phyloP scores from a whole-genome alignment of 1,284 basidiomycete genomes.

The Cerioporus squamosus region DNA sequence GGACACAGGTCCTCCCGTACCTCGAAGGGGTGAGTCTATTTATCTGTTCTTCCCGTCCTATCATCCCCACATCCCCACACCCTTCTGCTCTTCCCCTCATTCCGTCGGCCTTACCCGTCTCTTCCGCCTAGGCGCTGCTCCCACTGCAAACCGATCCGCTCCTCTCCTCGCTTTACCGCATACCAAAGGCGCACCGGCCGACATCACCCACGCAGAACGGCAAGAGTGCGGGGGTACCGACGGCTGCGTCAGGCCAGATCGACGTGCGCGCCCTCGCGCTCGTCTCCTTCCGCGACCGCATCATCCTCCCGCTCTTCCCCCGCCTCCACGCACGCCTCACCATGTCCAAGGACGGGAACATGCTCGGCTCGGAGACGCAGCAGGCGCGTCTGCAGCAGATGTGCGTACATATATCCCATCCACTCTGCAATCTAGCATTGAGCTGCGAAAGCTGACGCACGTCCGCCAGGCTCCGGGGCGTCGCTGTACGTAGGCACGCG shows the following conservation, averaged over 20 bases:
- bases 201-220: conserved; percentile 56
- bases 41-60: background rate
- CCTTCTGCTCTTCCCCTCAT: background rate
- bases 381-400: conserved; percentile 78
- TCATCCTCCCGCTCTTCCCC: conserved; percentile 68
- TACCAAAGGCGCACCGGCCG: conserved; percentile 57
- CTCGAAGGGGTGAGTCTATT: conserved; percentile 73
- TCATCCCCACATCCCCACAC: no score
- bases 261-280: conserved; percentile 84
- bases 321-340: conserved; percentile 60
- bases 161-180: conserved; percentile 67
- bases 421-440: no score
- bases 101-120: no score
- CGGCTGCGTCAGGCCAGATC: conserved; percentile 48
- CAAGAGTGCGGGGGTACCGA: conserved; percentile 42
- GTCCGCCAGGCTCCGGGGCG: no score
- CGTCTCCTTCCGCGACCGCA: conserved; percentile 80
- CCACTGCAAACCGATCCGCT: conserved; percentile 78
- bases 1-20: conserved; percentile 90
- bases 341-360: conserved; percentile 53
- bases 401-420: conserved; percentile 40
- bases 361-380: conserved; percentile 49
- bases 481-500: no score
- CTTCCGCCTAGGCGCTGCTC: conserved; percentile 60
- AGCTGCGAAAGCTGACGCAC: no score